These are phyloP conservation scores for Solanum lycopersicoides DNA, from an alignment of 257 asterid species.

Conservation along the genomic window DNA sequence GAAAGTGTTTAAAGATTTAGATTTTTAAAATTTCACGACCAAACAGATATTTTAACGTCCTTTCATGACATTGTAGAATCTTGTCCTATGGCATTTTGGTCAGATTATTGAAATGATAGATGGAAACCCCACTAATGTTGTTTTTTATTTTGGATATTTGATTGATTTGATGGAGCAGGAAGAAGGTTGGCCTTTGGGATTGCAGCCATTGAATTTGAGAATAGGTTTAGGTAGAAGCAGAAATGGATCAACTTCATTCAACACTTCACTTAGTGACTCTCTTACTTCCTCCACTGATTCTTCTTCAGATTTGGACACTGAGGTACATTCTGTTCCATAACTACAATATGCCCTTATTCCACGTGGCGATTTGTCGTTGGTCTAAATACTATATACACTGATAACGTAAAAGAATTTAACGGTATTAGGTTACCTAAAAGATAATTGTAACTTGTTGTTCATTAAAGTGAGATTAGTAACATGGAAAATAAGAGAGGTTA, in stretches of 20 bases:
- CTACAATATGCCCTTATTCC: background rate
- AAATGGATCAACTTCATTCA: constrained; percentile 32
- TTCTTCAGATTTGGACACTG: constrained; percentile 39
- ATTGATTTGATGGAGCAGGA: constrained; percentile 30
- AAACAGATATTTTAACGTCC: background rate
- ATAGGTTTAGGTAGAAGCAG: constrained; percentile 27
- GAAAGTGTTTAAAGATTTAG: background rate
- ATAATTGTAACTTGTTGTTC: background rate
- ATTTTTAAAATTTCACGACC: background rate
- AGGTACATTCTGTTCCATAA: constrained; percentile 11
- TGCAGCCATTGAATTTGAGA: constrained; percentile 38
- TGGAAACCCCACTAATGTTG: background rate
- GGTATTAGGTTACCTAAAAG: background rate
- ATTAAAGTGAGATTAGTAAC: background rate
- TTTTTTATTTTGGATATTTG: background rate
- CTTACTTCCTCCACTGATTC: constrained; percentile 25
- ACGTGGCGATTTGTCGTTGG: background rate
- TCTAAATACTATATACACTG: background rate
- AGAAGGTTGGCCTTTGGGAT: constrained; percentile 53
- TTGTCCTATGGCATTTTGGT: background rate
- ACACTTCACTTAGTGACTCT: constrained; percentile 30
- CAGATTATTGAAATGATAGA: background rate
- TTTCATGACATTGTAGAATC: background rate
- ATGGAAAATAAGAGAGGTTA: background rate
- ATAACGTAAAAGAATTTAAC: background rate